These are phyloP conservation scores for Avena atlantica DNA, from an alignment of 176 grass and related monocot genomes.

Conservation along the genomic window DNA sequence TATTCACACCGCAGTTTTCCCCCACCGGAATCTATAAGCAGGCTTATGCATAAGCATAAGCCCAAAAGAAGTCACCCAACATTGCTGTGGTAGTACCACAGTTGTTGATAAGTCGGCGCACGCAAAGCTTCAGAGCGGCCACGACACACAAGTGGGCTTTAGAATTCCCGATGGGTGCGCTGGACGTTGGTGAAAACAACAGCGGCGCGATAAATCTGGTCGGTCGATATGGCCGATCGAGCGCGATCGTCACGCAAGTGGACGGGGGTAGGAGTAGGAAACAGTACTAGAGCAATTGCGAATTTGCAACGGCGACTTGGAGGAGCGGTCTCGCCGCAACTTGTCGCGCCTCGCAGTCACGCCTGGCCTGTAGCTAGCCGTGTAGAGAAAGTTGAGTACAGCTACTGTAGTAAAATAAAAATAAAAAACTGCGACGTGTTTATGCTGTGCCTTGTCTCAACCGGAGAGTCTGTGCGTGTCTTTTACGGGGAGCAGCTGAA, in stretches of 20 bases:
- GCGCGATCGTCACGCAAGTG: constrained; percentile 24
- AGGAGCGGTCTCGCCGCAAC: neutral
- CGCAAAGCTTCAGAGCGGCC: too few relatives aligned
- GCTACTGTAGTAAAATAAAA: neutral
- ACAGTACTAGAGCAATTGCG: constrained; percentile 31
- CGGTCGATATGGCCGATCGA: neutral
- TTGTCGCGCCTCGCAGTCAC: neutral
- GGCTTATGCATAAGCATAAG: too few relatives aligned
- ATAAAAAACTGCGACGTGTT: neutral
- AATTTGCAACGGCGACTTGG: constrained; percentile 17
- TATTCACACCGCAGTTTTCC: too few relatives aligned
- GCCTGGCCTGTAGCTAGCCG: neutral
- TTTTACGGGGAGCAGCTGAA: constrained; percentile 9
- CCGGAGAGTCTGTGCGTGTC: constrained; percentile 9
- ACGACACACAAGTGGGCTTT: too few relatives aligned
- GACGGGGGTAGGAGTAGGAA: constrained; percentile 13
- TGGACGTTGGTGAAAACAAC: constrained; percentile 22
- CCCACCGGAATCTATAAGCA: too few relatives aligned
- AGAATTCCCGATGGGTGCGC: too few relatives aligned
- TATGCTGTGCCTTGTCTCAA: neutral
- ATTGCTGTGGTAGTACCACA: too few relatives aligned
- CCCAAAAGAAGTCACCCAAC: too few relatives aligned
- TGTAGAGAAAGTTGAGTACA: neutral
- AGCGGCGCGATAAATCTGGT: constrained; percentile 27
- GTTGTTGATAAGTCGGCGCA: too few relatives aligned